Evolutionary conservation across 257 asterid genomes (phyloP).

Genomic region (Nicotiana benthamiana): DNA sequence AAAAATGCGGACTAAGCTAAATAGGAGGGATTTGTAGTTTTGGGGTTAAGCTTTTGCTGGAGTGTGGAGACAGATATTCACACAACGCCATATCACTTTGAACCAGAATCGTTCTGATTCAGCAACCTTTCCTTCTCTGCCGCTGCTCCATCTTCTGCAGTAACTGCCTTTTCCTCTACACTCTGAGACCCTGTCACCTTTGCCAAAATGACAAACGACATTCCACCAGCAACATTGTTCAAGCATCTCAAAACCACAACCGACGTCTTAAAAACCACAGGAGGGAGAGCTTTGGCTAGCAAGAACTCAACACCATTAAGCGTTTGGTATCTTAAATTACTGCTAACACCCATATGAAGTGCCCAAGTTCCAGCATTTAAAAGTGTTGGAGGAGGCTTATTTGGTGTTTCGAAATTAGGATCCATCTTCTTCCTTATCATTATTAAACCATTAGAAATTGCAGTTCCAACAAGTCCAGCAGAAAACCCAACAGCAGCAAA

Average conservation of each 20-base stretch:
- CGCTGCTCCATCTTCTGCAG: slow-evolving; percentile 13
- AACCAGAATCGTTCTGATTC: slow-evolving; percentile 19
- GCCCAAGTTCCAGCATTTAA: slow-evolving; percentile 87
- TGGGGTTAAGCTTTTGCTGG: neutral
- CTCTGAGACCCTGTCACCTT: slow-evolving; percentile 83
- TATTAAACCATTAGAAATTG: slow-evolving; percentile 72
- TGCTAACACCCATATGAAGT: slow-evolving; percentile 77
- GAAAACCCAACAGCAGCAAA: slow-evolving; percentile 80
- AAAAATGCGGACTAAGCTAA: neutral
- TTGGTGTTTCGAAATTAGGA: slow-evolving; percentile 71
- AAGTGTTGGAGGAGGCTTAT: slow-evolving; percentile 69
- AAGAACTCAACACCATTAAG: slow-evolving; percentile 71
- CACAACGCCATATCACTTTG: slow-evolving; percentile 21
- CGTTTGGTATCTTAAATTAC: slow-evolving; percentile 79
- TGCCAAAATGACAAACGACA: slow-evolving; percentile 77
- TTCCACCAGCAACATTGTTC: slow-evolving; percentile 79
- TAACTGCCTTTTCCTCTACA: slow-evolving; percentile 22
- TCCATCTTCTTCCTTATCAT: slow-evolving; percentile 78
- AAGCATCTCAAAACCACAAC: slow-evolving; percentile 72
- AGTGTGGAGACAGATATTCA: neutral
- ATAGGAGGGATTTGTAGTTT: neutral
- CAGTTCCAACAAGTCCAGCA: slow-evolving; percentile 85
- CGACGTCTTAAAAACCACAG: slow-evolving; percentile 54
- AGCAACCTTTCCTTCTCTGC: slow-evolving; percentile 40
- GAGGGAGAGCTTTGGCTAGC: slow-evolving; percentile 55